A percentile compares a stretch with the other conserved stretches of the same genome.
phyloP scores from a whole-genome alignment of 495 filamentous ascomycete genomes.

The Daldinia childiae region DNA sequence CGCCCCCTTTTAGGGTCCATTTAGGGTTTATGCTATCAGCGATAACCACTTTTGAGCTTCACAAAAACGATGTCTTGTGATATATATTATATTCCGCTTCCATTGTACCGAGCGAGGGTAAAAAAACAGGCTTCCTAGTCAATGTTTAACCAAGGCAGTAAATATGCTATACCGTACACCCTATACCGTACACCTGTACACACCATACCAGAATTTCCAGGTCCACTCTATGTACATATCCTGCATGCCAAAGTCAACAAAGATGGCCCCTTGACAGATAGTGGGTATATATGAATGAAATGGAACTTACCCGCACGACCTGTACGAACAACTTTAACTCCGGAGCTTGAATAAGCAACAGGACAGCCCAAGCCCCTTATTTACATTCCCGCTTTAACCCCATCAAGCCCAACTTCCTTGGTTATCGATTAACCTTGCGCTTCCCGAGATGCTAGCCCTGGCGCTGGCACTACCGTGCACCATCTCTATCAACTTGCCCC shows the following conservation, averaged over 20 bases:
- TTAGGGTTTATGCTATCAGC: slow-evolving; percentile 6
- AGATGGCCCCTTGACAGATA: neutral
- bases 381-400: slow-evolving; percentile 5
- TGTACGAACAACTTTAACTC: slow-evolving; percentile 29
- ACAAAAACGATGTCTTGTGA: neutral
- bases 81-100: slow-evolving; percentile 1
- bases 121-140: neutral
- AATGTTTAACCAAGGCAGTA: slow-evolving; percentile 1
- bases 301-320: slow-evolving; percentile 32
- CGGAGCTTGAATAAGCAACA: slow-evolving; percentile 12
- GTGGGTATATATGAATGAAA: neutral
- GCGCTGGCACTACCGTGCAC: slow-evolving; percentile 69
- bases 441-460: slow-evolving; percentile 18
- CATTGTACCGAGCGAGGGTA: neutral
- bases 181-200: slow-evolving; percentile 19
- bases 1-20: neutral
- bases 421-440: slow-evolving; percentile 28
- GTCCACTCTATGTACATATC: slow-evolving; percentile 2
- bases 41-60: neutral
- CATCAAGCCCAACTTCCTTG: slow-evolving; percentile 20
- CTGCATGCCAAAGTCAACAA: slow-evolving; percentile 19
- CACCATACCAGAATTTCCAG: neutral
- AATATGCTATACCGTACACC: slow-evolving; percentile 4
- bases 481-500: slow-evolving; percentile 82
- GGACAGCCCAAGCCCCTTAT: neutral